phyloP scores from a whole-genome alignment of 352 stramenopile species.

The Phytophthora aleatoria region DNA sequence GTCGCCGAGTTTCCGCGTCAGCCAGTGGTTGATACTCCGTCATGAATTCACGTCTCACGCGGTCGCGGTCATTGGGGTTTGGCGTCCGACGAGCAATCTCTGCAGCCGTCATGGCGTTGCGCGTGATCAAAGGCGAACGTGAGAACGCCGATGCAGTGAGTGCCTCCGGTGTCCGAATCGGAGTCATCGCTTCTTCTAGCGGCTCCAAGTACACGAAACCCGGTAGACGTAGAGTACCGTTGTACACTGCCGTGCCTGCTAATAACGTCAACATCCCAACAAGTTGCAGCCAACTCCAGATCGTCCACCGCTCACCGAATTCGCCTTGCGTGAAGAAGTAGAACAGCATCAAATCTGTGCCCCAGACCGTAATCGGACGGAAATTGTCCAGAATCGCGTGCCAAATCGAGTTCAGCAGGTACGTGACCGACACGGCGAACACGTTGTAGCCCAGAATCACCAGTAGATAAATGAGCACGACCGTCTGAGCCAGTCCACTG shows the following conservation, averaged over 20 bases:
- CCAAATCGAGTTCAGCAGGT: slow-evolving; percentile 96
- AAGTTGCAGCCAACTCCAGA: slow-evolving; percentile 95
- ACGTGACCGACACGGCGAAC: slow-evolving; percentile 96
- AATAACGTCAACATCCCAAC: slow-evolving; percentile 93
- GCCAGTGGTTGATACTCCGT: slow-evolving; percentile 83
- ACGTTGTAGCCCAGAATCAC: slow-evolving; percentile 97
- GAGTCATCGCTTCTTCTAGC: slow-evolving; percentile 63
- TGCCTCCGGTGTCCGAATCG: slow-evolving; percentile 68
- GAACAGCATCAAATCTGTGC: slow-evolving; percentile 95
- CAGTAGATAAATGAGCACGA: slow-evolving; percentile 91
- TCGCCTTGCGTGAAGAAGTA: slow-evolving; percentile 91
- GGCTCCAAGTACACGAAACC: slow-evolving; percentile 82
- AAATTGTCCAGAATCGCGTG: slow-evolving; percentile 99
- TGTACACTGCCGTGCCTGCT: slow-evolving; percentile 97
- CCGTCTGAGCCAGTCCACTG: slow-evolving; percentile 59
- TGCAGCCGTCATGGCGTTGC: slow-evolving; percentile 83
- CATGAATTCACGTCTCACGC: slow-evolving; percentile 86
- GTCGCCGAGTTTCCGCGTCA: slow-evolving; percentile 57
- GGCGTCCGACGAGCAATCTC: slow-evolving; percentile 82
- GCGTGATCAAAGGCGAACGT: slow-evolving; percentile 78
- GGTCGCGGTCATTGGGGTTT: slow-evolving; percentile 79
- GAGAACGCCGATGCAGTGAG: slow-evolving; percentile 59
- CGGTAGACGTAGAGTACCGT: slow-evolving; percentile 86
- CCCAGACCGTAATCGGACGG: slow-evolving; percentile 96
- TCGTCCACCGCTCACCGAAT: slow-evolving; percentile 96